Conservation (phyloP, 164 flowering plant species). For the Magnolia sinica region DNA sequence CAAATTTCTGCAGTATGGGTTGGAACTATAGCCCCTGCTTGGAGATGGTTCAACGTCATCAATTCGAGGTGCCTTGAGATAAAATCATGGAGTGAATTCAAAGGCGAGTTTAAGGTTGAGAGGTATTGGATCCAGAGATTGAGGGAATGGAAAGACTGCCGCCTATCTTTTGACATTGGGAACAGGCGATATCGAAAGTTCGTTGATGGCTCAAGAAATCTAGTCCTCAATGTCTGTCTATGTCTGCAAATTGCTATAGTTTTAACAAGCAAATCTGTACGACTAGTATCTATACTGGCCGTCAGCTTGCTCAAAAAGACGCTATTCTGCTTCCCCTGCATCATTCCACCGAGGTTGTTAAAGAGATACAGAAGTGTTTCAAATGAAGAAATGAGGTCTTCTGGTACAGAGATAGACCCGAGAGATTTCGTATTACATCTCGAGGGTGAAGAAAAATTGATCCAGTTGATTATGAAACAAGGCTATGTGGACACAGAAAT, state of each 20-base stretch:
- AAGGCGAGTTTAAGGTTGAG: constrained; percentile 25
- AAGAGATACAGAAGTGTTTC: neutral
- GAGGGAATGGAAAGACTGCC: constrained; percentile 16
- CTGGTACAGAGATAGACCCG: constrained; percentile 22
- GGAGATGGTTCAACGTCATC: constrained; percentile 6
- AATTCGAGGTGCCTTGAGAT: neutral
- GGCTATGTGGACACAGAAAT: constrained; percentile 34
- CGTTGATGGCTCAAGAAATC: neutral
- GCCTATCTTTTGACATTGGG: neutral
- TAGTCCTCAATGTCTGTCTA: constrained; percentile 25
- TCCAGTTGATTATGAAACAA: constrained; percentile 33
- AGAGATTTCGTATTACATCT: constrained; percentile 42
- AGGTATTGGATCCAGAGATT: constrained; percentile 32
- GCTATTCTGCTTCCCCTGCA: neutral
- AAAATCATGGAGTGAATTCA: neutral
- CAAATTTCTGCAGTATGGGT: constrained; percentile 1
- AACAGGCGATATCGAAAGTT: neutral
- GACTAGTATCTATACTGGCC: constrained; percentile 28
- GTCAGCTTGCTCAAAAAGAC: constrained; percentile 19
- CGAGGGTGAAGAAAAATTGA: constrained; percentile 52
- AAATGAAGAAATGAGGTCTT: neutral
- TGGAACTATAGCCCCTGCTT: neutral
- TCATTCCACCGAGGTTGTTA: neutral
- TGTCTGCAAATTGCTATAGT: constrained; percentile 38
- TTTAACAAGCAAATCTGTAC: constrained; percentile 36